These are phyloP conservation scores for Glycine soja DNA, from an alignment of 306 rosid species.

Conservation along the genomic window DNA sequence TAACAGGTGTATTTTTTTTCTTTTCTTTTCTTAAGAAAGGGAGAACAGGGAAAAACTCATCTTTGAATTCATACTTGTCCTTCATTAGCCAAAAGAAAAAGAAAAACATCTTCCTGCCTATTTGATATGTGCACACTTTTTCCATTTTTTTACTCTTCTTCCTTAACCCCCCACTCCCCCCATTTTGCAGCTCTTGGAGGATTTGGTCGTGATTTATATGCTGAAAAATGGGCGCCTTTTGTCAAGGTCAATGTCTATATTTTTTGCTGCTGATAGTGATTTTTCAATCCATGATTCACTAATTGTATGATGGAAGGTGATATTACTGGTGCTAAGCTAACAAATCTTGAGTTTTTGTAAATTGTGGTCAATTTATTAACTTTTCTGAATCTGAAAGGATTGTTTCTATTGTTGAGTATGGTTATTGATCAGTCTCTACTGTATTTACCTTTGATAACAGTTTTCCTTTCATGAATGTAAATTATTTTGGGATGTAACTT, in stretches of 20 bases:
- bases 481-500: background rate
- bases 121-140: constrained; percentile 20
- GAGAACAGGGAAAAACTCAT: constrained; percentile 11
- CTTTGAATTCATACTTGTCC: background rate
- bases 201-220: constrained; percentile 78
- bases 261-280: background rate
- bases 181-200: constrained; percentile 81
- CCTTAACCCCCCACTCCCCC: background rate
- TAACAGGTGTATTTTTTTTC: background rate
- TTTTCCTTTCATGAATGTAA: background rate
- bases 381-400: background rate
- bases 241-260: constrained; percentile 54
- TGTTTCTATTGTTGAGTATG: constrained; percentile 27
- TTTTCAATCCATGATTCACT: constrained; percentile 26
- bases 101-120: constrained; percentile 7
- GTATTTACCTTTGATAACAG: background rate
- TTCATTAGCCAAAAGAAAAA: background rate
- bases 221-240: constrained; percentile 90
- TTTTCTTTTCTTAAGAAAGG: constrained; percentile 38
- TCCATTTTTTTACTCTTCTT: constrained; percentile 26
- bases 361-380: constrained; percentile 13
- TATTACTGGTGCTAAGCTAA: constrained; percentile 22
- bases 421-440: background rate
- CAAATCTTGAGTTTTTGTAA: constrained; percentile 6
- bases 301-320: constrained; percentile 23